Evolutionary conservation across 1,284 basidiomycete species (phyloP).

Genomic region (Rhodotorula sp.): DNA sequence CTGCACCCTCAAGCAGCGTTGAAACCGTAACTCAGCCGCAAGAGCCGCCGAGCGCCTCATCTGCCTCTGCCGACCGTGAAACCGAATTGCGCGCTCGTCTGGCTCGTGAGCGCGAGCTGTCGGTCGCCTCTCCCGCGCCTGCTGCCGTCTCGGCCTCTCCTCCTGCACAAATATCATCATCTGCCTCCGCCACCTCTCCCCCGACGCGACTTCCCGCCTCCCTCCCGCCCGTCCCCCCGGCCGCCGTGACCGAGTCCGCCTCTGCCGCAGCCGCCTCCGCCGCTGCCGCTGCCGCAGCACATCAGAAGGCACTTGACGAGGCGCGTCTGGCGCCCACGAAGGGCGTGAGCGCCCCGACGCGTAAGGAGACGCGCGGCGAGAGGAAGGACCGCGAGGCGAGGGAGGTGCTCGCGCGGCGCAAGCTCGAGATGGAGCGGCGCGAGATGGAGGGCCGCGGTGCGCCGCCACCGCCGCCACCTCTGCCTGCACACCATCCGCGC

Average conservation of each 20-base stretch:
- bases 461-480: background rate
- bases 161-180: no score
- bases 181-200: no score
- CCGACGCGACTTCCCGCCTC: no score
- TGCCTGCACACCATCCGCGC: background rate
- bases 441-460: background rate
- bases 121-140: background rate
- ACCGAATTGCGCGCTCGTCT: no score
- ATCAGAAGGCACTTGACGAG: background rate
- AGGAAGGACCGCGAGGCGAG: constrained; percentile 30
- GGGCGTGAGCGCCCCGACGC: constrained; percentile 6
- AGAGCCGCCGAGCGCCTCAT: no score
- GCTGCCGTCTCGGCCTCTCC: background rate
- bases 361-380: constrained; percentile 22
- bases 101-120: no score
- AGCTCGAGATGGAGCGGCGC: constrained; percentile 6
- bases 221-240: background rate
- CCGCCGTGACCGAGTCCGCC: background rate
- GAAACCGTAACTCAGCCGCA: no score
- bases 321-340: constrained; percentile 5
- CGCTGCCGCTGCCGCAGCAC: background rate
- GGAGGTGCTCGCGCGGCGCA: constrained; percentile 11
- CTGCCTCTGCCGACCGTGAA: no score
- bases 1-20: no score
- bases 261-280: background rate